These are phyloP conservation scores for Cicer cuneatum DNA, from an alignment of 306 rosid species.

Conservation along the genomic window DNA sequence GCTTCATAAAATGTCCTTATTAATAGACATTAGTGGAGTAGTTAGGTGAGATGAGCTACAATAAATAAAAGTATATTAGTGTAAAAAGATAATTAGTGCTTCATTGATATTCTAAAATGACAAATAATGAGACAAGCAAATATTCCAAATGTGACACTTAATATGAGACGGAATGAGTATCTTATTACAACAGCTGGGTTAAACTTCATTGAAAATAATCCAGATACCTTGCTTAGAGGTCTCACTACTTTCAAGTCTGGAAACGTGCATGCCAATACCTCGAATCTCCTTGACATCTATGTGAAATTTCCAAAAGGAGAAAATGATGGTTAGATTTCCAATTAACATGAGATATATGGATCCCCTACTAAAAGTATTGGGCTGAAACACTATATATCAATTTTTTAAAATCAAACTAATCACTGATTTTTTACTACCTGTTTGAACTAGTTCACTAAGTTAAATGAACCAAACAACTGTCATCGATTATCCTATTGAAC, in stretches of 20 bases:
- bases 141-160: too few relatives aligned
- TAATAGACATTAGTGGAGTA: too few relatives aligned
- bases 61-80: too few relatives aligned
- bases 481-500: conserved; percentile 1
- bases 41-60: too few relatives aligned
- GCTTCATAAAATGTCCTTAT: too few relatives aligned
- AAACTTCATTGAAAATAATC: conserved; percentile 25
- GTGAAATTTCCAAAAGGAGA: conserved; percentile 44
- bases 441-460: not conserved
- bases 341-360: conserved; percentile 34
- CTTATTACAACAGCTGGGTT: conserved; percentile 3
- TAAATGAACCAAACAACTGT: not conserved
- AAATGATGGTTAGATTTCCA: conserved; percentile 36
- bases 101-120: too few relatives aligned
- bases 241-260: conserved; percentile 77
- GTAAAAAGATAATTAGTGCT: too few relatives aligned
- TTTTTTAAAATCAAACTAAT: not conserved
- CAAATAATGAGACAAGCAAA: too few relatives aligned
- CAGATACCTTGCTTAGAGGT: conserved; percentile 73
- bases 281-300: conserved; percentile 92
- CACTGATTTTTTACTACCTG: not conserved
- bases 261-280: conserved; percentile 93
- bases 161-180: not conserved
- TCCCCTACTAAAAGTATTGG: not conserved
- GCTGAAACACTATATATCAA: conserved; percentile 37